These are phyloP conservation scores for Auriculariales sp. DNA, from an alignment of 768 basidiomycete genomes.

Conservation along the genomic window DNA sequence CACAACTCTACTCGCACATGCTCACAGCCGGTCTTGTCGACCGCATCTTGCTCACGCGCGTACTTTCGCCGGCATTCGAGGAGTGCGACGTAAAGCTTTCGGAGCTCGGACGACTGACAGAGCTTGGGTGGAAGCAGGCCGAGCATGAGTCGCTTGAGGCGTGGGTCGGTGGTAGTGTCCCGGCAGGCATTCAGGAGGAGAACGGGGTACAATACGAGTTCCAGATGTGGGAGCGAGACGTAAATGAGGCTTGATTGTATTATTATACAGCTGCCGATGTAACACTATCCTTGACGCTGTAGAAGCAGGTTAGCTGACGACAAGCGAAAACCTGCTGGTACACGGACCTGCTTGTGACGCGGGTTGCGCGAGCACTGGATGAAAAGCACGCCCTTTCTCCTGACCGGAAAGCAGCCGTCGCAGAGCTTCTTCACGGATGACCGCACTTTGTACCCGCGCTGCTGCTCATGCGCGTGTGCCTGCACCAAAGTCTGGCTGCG, in stretches of 20 bases:
- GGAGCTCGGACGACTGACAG: neutral
- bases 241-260: constrained; percentile 5
- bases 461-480: neutral
- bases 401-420: constrained; percentile 81
- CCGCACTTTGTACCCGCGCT: constrained; percentile 82
- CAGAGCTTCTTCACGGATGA: constrained; percentile 91
- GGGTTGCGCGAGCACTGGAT: constrained; percentile 88
- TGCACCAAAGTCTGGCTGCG: neutral
- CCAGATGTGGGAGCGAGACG: constrained; percentile 78
- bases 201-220: constrained; percentile 78
- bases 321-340: neutral
- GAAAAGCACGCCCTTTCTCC: constrained; percentile 81
- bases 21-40: constrained; percentile 45
- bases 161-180: constrained; percentile 75
- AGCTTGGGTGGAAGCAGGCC: constrained; percentile 36
- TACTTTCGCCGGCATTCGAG: constrained; percentile 57
- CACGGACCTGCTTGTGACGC: constrained; percentile 86
- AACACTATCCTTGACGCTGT: constrained; percentile 49
- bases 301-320: constrained; percentile 6
- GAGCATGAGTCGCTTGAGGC: constrained; percentile 47
- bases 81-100: constrained; percentile 53
- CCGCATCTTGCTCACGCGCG: constrained; percentile 77
- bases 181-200: constrained; percentile 64
- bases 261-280: neutral
- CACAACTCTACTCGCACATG: constrained; percentile 62